Percentiles rank a stretch among this genome's conserved stretches.
Evolutionary conservation across 129 eudicot species (phyloP).

Genomic region (Kitagawia praeruptora): DNA sequence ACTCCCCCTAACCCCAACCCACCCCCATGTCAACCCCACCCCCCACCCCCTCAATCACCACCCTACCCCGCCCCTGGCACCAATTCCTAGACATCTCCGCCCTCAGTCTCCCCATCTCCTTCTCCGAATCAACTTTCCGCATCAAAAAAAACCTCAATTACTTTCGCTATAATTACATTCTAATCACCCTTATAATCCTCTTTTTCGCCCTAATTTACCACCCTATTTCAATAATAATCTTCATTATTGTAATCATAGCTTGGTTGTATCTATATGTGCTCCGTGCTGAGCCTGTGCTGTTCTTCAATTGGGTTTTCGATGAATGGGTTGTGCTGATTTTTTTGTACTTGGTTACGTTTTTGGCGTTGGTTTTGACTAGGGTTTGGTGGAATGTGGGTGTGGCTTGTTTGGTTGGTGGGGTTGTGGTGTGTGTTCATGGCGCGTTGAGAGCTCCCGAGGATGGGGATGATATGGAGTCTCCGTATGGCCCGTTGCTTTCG

Average conservation of each 20-base stretch:
- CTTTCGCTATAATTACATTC: slow-evolving; percentile 56
- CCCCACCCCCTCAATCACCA: slow-evolving; percentile 25
- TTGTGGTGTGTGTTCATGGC: slow-evolving; percentile 41
- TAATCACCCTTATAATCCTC: slow-evolving; percentile 34
- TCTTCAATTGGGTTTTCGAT: slow-evolving; percentile 37
- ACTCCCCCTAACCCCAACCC: not conserved
- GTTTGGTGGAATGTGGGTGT: slow-evolving; percentile 49
- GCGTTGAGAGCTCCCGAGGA: slow-evolving; percentile 52
- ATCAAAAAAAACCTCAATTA: slow-evolving; percentile 45
- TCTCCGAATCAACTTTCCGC: slow-evolving; percentile 44
- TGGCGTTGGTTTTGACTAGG: slow-evolving; percentile 36
- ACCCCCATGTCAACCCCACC: slow-evolving; percentile 13
- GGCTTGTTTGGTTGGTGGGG: slow-evolving; percentile 21
- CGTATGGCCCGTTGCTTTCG: slow-evolving; percentile 51
- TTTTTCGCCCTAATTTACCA: slow-evolving; percentile 47
- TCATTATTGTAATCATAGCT: slow-evolving; percentile 29
- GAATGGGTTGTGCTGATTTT: slow-evolving; percentile 35
- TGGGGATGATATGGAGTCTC: slow-evolving; percentile 39
- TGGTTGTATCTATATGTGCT: slow-evolving; percentile 47
- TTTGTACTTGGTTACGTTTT: slow-evolving; percentile 27
- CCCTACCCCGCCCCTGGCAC: slow-evolving; percentile 60
- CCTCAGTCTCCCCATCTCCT: slow-evolving; percentile 52
- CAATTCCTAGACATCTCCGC: slow-evolving; percentile 42
- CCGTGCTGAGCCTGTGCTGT: slow-evolving; percentile 36
- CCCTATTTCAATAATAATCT: slow-evolving; percentile 44